A percentile compares a stretch with the other conserved stretches of the same genome.
Evolutionary conservation across 2,329 filamentous ascomycete genomes (phyloP).

Genomic region (Drechslerella stenobrocha): DNA sequence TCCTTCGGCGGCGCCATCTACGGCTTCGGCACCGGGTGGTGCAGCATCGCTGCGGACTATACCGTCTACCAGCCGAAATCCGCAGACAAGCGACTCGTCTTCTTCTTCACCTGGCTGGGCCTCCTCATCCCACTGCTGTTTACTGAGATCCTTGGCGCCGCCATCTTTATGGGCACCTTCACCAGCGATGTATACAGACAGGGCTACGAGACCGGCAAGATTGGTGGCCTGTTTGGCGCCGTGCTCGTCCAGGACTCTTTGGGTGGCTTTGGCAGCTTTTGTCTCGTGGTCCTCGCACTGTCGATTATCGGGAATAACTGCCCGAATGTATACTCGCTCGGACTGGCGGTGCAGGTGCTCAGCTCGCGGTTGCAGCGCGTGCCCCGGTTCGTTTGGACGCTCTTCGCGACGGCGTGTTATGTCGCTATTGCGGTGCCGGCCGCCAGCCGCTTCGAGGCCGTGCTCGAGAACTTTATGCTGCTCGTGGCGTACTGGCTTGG

Average conservation of each 20-base stretch:
- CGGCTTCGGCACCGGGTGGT: constrained; percentile 73
- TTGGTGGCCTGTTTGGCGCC: constrained; percentile 69
- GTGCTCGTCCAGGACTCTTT: constrained; percentile 65
- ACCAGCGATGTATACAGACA: constrained; percentile 61
- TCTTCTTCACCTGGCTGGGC: constrained; percentile 70
- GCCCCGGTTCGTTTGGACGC: constrained; percentile 70
- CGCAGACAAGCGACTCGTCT: constrained; percentile 66
- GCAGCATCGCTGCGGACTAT: constrained; percentile 74
- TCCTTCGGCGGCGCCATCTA: constrained; percentile 69
- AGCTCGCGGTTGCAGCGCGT: constrained; percentile 64
- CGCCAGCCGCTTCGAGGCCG: constrained; percentile 66
- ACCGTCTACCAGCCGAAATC: constrained; percentile 73
- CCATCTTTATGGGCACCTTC: constrained; percentile 67
- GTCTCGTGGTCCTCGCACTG: constrained; percentile 67
- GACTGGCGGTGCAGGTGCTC: constrained; percentile 69
- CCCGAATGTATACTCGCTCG: constrained; percentile 72
- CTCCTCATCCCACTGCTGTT: constrained; percentile 73
- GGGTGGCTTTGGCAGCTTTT: constrained; percentile 73
- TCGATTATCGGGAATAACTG: constrained; percentile 72
- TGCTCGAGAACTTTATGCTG: constrained; percentile 72
- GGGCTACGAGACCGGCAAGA: constrained; percentile 63
- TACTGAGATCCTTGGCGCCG: constrained; percentile 72
- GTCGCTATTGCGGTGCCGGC: constrained; percentile 72
- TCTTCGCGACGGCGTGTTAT: constrained; percentile 66
- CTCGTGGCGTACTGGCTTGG: constrained; percentile 73